phyloP scores from a whole-genome alignment of 345 rosid species.

The Boechera retrofracta region DNA sequence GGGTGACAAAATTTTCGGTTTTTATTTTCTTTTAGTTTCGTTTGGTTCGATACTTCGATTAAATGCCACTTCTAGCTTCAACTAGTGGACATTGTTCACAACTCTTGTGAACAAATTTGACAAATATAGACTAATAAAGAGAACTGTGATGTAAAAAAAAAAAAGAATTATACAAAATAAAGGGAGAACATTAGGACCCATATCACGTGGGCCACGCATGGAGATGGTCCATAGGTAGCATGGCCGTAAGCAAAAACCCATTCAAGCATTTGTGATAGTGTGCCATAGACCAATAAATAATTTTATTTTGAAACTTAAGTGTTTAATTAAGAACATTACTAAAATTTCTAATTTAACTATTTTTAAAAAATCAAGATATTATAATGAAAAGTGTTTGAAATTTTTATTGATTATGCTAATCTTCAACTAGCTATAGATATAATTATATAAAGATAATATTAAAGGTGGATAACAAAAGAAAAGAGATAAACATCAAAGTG shows the following conservation, averaged over 20 bases:
- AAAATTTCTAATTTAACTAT: neutral
- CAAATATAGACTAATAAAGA: slow-evolving; percentile 15
- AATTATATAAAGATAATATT: slow-evolving; percentile 4
- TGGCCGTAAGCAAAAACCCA: slow-evolving; percentile 28
- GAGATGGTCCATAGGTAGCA: slow-evolving; percentile 36
- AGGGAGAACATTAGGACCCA: slow-evolving; percentile 28
- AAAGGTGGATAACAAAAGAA: slow-evolving; percentile 37
- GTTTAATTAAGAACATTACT: neutral
- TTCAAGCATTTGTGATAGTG: slow-evolving; percentile 23
- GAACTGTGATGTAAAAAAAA: neutral
- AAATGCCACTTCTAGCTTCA: neutral
- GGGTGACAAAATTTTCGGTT: too few relatives aligned
- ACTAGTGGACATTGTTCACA: neutral
- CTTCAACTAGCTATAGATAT: neutral
- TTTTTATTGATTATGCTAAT: neutral
- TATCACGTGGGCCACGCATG: slow-evolving; percentile 40
- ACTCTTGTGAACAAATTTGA: slow-evolving; percentile 18
- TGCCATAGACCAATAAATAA: neutral
- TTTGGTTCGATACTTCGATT: too few relatives aligned
- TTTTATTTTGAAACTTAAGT: neutral
- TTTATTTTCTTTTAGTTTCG: too few relatives aligned
- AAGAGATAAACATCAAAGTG: slow-evolving; percentile 25
- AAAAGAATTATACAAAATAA: neutral
- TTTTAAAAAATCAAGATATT: neutral
- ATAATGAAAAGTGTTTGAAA: neutral